Evolutionary conservation across 192 early-diverging fungal genomes (phyloP).

Genomic region (Umbelopsis ramanniana): DNA sequence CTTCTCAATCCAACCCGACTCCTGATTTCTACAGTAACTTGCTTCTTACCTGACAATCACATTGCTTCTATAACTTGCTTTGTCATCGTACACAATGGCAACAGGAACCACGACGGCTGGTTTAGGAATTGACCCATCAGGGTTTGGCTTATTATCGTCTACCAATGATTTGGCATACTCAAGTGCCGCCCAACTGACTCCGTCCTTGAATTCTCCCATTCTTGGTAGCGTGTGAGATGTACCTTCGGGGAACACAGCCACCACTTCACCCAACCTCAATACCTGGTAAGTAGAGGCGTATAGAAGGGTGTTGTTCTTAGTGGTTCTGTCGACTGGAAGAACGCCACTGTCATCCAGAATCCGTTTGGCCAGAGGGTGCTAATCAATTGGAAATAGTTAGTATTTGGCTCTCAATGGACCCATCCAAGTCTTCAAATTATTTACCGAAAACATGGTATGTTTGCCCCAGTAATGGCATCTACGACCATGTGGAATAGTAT

Average conservation of each 20-base stretch:
- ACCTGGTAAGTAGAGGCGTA: conserved; percentile 50
- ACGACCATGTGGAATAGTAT: conserved; percentile 45
- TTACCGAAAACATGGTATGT: conserved; percentile 44
- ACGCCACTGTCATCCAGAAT: conserved; percentile 47
- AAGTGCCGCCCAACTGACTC: conserved; percentile 53
- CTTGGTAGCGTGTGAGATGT: conserved; percentile 46
- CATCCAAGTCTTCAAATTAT: neutral
- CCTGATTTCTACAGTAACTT: neutral
- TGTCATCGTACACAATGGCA: conserved; percentile 54
- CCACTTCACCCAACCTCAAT: conserved; percentile 46
- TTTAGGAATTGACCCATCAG: conserved; percentile 24
- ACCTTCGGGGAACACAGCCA: conserved; percentile 58
- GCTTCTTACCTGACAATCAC: conserved; percentile 45
- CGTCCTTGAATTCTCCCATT: conserved; percentile 49
- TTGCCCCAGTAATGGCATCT: conserved; percentile 59
- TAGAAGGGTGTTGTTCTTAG: conserved; percentile 50
- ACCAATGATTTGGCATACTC: conserved; percentile 48
- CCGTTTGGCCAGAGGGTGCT: conserved; percentile 28
- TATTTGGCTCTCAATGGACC: neutral
- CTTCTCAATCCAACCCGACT: neutral
- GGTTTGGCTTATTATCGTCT: conserved; percentile 25
- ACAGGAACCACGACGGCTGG: conserved; percentile 43
- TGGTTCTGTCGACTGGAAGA: conserved; percentile 54
- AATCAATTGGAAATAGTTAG: neutral
- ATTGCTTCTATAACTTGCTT: conserved; percentile 51